These are phyloP conservation scores for Teratosphaeria viscida DNA, from an alignment of 2,329 filamentous ascomycete species.

Conservation along the genomic window DNA sequence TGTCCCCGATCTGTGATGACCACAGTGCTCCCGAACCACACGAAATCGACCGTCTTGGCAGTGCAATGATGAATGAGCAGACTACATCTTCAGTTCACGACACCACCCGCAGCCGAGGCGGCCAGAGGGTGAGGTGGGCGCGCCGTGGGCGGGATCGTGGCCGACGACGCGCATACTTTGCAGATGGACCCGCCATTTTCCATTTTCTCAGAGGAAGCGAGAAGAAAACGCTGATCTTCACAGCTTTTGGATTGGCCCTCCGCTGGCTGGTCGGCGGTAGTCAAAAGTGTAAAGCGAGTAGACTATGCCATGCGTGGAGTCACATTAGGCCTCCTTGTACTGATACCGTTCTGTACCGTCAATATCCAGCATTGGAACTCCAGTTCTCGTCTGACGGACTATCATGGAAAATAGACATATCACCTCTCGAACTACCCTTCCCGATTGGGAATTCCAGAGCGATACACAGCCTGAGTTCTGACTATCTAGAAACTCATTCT, in stretches of 20 bases:
- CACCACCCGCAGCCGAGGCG: too few species aligned
- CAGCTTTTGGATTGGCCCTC: neutral
- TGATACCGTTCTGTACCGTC: too few species aligned
- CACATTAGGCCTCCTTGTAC: neutral
- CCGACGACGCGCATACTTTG: neutral
- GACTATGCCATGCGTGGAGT: neutral
- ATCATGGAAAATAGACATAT: too few species aligned
- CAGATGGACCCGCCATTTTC: neutral
- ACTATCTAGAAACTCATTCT: too few species aligned
- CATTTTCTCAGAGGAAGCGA: neutral
- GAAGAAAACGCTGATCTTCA: neutral
- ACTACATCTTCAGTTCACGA: neutral
- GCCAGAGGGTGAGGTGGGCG: neutral
- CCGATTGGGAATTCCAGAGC: too few species aligned
- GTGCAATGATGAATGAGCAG: neutral
- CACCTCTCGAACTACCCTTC: too few species aligned
- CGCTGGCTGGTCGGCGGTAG: neutral
- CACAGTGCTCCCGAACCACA: neutral
- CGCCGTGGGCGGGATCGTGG: neutral
- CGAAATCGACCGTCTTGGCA: neutral
- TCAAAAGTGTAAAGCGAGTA: neutral
- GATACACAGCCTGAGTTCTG: too few species aligned
- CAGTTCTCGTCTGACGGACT: too few species aligned
- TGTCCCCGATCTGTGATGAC: neutral
- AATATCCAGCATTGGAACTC: too few species aligned